These are phyloP conservation scores for Spongospora subterranea DNA, from an alignment of 208 protist species.

Conservation along the genomic window DNA sequence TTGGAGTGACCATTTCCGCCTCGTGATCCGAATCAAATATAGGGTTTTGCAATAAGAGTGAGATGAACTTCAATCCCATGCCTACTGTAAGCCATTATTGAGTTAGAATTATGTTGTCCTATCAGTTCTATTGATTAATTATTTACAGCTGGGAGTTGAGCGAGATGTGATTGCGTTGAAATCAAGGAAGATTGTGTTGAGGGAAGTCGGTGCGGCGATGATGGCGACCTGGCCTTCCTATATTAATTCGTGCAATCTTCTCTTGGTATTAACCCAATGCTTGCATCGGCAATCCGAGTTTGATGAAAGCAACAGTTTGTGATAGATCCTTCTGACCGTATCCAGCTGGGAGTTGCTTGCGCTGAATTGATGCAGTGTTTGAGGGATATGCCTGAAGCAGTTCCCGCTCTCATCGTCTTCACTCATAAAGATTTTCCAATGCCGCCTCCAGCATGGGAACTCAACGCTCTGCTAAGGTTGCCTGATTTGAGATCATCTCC, in stretches of 20 bases:
- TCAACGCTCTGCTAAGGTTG: background rate
- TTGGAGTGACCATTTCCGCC: too few relatives aligned
- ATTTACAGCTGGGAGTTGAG: background rate
- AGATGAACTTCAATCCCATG: too few relatives aligned
- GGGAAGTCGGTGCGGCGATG: slow-evolving; percentile 46
- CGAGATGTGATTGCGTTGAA: background rate
- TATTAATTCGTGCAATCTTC: background rate
- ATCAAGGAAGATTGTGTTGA: background rate
- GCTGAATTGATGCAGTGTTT: background rate
- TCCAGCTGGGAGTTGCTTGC: background rate
- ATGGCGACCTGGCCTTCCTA: slow-evolving; percentile 27
- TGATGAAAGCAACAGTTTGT: background rate
- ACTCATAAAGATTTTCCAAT: background rate
- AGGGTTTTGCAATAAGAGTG: too few relatives aligned
- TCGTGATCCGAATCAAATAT: too few relatives aligned
- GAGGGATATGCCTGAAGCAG: background rate
- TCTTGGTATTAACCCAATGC: background rate
- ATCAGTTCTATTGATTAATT: background rate
- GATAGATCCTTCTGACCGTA: background rate
- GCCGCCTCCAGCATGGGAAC: background rate
- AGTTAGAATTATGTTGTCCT: too few relatives aligned
- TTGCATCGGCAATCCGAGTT: background rate
- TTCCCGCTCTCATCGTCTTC: background rate
- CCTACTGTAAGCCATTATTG: background rate
- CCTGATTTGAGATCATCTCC: background rate